Evolutionary conservation across 768 basidiomycete species (phyloP), one percentile per base, ranked within the genome.

Genomic region (Serendipita sp.): DNA sequence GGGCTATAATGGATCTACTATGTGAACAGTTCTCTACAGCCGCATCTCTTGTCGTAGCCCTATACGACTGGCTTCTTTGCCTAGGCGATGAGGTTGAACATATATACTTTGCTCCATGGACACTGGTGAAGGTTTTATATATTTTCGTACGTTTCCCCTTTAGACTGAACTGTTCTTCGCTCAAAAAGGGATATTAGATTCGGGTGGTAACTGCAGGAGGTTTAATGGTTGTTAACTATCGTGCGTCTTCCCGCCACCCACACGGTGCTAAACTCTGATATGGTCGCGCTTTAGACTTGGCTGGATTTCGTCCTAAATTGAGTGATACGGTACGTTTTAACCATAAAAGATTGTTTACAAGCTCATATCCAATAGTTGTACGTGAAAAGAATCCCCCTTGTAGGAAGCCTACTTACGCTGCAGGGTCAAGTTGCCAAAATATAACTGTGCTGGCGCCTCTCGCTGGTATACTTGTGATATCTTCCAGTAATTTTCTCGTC

Each of bases 41-140:
- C 4, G 56, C 23, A 60, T 30, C 56, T n/a, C 56, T 60, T 4
- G 56, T 60, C 23, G 32, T 35, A 23, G 28, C 35, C 34, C 34
- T 60, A 35, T 60, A 60, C 56, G 56, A 60, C 56, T 60, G 56
- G 56, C 35, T 60, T 16, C 56, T 60, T 35, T 28, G 16, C 28
- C 32, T 60, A 1, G 56, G 34, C 56, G 56, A 60, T 35, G 56
- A 60, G 35, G 56, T 60, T 35, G 28, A 36, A 10, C 56, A 3
- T 28, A 35, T 60, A 2, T 60, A 60, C 35, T 28, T 35, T 8
- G 28, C 28, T 5, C 56, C 5, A 28, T 36, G 56, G 56, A 28
- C 28, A 4, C 23, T 60, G 18, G 56, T 60, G 4, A 60, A 60
- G n/a, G 8, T 60, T 23, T 5, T 60, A 36, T 35, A 60, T 35